These are phyloP conservation scores for Exophiala mesophila DNA, from an alignment of 2,329 filamentous ascomycete genomes.

Conservation along the genomic window DNA sequence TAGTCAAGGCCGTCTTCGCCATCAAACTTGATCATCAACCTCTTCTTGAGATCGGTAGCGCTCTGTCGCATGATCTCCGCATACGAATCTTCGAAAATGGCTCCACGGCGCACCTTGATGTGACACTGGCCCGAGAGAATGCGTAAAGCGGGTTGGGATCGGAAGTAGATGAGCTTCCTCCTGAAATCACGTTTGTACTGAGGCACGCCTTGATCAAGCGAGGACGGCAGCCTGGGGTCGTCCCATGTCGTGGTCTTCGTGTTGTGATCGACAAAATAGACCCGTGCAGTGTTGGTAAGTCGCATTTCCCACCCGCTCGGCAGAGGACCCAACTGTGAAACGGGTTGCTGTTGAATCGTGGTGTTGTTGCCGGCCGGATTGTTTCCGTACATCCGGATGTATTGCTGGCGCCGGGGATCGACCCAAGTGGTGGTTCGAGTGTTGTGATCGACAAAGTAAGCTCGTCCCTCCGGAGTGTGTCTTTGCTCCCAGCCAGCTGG, in stretches of 20 bases:
- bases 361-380: slow-evolving; percentile 63
- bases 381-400: slow-evolving; percentile 96
- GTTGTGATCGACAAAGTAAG: slow-evolving; percentile 98
- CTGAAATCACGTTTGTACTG: slow-evolving; percentile 99
- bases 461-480: slow-evolving; percentile 86
- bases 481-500: slow-evolving; percentile 95
- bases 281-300: slow-evolving; percentile 91
- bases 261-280: slow-evolving; percentile 99
- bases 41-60: slow-evolving; percentile 93
- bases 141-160: slow-evolving; percentile 91
- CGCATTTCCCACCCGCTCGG: slow-evolving; percentile 99
- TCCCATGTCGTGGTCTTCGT: slow-evolving; percentile 99
- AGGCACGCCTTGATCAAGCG: slow-evolving; percentile 93
- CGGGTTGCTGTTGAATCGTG: slow-evolving; percentile 92
- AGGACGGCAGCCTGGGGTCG: slow-evolving; percentile 89
- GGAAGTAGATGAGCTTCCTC: slow-evolving; percentile 97
- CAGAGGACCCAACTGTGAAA: slow-evolving; percentile 89
- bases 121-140: slow-evolving; percentile 96
- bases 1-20: slow-evolving; percentile 98
- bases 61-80: slow-evolving; percentile 97
- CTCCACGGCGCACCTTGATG: slow-evolving; percentile 91
- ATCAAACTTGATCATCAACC: slow-evolving; percentile 99
- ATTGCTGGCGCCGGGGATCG: slow-evolving; percentile 92
- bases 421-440: slow-evolving; percentile 98
- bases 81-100: slow-evolving; percentile 98